These are phyloP conservation scores for Rosa lucieae DNA, from an alignment of 306 rosid genomes.

Conservation along the genomic window DNA sequence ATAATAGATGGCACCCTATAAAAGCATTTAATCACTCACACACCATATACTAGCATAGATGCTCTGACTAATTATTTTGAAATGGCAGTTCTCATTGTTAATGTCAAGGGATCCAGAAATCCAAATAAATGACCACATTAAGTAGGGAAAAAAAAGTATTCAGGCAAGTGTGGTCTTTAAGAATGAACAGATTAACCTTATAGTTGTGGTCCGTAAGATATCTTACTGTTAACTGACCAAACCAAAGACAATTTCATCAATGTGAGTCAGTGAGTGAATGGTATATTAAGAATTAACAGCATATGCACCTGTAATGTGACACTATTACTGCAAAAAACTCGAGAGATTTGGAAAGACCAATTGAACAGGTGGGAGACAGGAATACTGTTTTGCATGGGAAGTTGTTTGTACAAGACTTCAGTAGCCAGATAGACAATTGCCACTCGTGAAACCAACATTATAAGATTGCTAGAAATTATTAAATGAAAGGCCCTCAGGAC, in stretches of 20 bases:
- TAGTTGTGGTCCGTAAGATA: background rate
- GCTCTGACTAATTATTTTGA: background rate
- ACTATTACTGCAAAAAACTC: conserved; percentile 2
- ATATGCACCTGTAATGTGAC: background rate
- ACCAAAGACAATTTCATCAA: background rate
- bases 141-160: background rate
- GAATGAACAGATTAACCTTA: background rate
- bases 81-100: background rate
- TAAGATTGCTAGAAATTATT: background rate
- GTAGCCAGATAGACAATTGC: background rate
- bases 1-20: background rate
- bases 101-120: background rate
- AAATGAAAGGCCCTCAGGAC: background rate
- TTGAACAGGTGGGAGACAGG: background rate
- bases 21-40: background rate
- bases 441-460: background rate
- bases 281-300: background rate
- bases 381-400: background rate
- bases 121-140: background rate
- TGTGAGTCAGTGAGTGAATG: too few species aligned
- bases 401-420: background rate
- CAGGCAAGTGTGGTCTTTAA: background rate
- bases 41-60: background rate
- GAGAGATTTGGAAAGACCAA: background rate
- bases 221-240: background rate